Conservation (phyloP, 441 rosid species). For the Sinapis alba region DNA sequence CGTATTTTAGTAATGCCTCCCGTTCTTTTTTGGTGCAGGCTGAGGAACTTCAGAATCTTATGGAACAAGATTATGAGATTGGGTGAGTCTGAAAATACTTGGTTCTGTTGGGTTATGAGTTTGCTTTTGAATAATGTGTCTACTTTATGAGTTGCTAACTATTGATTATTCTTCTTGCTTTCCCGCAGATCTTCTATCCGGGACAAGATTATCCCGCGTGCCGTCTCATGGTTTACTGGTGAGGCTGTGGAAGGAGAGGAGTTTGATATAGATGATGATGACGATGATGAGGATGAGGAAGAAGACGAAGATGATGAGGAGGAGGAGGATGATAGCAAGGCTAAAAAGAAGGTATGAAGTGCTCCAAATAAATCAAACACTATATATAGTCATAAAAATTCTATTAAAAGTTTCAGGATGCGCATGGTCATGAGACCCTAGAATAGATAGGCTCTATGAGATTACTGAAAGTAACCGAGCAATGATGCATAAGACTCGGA, state of each 20-base stretch:
- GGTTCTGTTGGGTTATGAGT: background rate
- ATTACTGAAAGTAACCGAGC: background rate
- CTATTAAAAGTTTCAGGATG: background rate
- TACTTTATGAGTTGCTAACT: background rate
- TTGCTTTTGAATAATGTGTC: background rate
- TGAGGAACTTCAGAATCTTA: constrained; percentile 76
- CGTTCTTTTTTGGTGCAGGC: constrained; percentile 50
- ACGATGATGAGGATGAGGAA: constrained; percentile 45
- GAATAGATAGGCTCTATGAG: background rate
- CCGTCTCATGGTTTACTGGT: constrained; percentile 88
- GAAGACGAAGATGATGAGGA: constrained; percentile 54
- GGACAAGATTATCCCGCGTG: constrained; percentile 84
- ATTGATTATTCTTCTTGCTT: background rate
- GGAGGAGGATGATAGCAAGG: constrained; percentile 50
- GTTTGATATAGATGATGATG: constrained; percentile 57
- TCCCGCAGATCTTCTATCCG: constrained; percentile 68
- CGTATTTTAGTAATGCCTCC: background rate
- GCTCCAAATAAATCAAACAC: background rate
- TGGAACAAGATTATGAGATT: constrained; percentile 91
- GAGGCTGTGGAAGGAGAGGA: constrained; percentile 71
- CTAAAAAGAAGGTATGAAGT: constrained; percentile 59
- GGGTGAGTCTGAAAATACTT: constrained; percentile 50
- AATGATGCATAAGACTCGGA: background rate
- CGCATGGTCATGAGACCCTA: constrained; percentile 9
- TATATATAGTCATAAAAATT: background rate